Base-by-base conservation (phyloP, 306 rosid genomes). In the Acacia melanoxylon region DNA sequence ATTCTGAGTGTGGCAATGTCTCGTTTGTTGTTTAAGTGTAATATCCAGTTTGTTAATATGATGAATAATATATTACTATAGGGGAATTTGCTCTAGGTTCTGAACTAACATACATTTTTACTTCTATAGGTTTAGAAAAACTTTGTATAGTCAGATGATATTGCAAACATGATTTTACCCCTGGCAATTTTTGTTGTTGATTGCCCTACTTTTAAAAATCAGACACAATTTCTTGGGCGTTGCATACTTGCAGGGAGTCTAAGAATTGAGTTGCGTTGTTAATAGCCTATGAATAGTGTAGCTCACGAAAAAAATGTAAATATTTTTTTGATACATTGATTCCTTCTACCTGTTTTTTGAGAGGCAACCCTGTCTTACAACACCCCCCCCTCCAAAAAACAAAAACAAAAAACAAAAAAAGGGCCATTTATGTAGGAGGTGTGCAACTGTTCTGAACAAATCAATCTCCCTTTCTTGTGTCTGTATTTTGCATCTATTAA, bases 71-170 rank as follows among this genome's bases (percentile, higher is more conserved):
- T 68, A 33, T 65, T 25, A 25, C 52, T 80, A 11, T 56, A 61
- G 68, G 31, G 75, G 29, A 48, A 75, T 48, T 22, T 58, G 16
- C 33, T 84, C 76, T 33, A 69, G 44, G 31, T 45, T 20, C 62
- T 20, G 62, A n/a, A 22, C 63, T 56, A 56, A 22, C 6, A 22
- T 22, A 8, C 29, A 56, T n/a, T 56, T 56, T 56, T 9, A 10
- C 29, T 8, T 56, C 22, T 20, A 56, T 56, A 24, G 20, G 79
- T 62, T 77, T 65, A 72, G 66, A 45, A 62, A 71, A 62, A 62
- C n/a, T 46, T 70, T 10, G 27, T 66, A 6, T 19, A 22, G 56
- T 33, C 56, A 71, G 68, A 49, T 61, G 29, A 24, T 22, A 24
- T 71, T 37, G 41, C 61, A 41, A 45, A 71, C n/a, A 5, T 12